Percentiles rank a stretch among this genome's conserved stretches.
These are phyloP conservation scores for Fusarium nanum DNA, from an alignment of 2,329 filamentous ascomycete genomes.

Conservation along the genomic window DNA sequence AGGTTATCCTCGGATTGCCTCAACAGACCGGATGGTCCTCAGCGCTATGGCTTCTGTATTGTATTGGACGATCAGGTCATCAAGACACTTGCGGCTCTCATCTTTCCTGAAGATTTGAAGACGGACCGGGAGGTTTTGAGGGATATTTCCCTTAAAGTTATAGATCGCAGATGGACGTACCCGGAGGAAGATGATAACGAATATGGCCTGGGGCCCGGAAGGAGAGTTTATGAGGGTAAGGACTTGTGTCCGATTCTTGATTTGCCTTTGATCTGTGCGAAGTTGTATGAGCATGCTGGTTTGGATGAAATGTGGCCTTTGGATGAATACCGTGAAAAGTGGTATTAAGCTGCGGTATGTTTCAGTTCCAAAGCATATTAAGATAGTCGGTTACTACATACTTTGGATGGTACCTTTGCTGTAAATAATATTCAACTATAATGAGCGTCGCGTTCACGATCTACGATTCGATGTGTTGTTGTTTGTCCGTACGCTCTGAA, in stretches of 20 bases:
- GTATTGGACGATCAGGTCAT: conserved; percentile 8
- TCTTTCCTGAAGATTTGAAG: not conserved
- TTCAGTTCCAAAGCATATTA: not conserved
- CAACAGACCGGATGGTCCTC: conserved; percentile 8
- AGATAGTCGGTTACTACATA: not conserved
- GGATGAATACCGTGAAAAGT: not conserved
- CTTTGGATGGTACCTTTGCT: accelerated
- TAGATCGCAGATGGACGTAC: conserved; percentile 8
- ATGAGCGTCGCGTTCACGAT: not conserved
- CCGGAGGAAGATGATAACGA: not conserved
- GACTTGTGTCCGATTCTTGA: not conserved
- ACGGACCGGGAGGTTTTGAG: not conserved
- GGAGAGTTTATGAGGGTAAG: not conserved
- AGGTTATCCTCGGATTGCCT: not conserved
- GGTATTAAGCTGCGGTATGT: not conserved
- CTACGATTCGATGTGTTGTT: not conserved
- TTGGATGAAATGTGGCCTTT: not conserved
- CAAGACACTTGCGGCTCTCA: not conserved
- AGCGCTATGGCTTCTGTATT: conserved; percentile 14
- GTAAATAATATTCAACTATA: too few relatives aligned
- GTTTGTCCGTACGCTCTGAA: not conserved
- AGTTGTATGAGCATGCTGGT: not conserved
- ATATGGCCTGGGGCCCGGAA: not conserved
- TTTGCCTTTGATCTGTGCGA: not conserved
- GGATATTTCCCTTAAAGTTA: conserved; percentile 5